Evolutionary conservation across 495 filamentous ascomycete species (phyloP), one percentile per base, ranked within the genome.

Genomic region (Neurospora discreta): DNA sequence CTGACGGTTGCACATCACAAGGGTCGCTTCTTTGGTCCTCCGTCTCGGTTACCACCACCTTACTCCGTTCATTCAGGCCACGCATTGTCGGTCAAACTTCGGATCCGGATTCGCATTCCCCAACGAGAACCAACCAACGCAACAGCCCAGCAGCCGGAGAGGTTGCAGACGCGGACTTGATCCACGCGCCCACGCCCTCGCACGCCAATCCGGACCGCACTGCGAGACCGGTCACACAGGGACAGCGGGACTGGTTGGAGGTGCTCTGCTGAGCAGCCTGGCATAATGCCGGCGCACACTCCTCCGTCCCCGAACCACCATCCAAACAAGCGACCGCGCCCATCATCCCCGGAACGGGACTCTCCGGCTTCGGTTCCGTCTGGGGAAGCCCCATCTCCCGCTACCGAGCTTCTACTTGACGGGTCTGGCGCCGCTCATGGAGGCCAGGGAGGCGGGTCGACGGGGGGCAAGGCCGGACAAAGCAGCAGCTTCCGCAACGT

Each of bases 401-500:
- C 78, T 39, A 74, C 72, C 71, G 84, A 85, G 71, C 78, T 82
- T 68, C 44, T 74, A n/a, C 71, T 76, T 69, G 75, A 81, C 73
- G 79, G 78, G 38, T 65, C 74, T 36, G 71, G 70, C 26, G 70
- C 60, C 41, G 71, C 72, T 43, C 65, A 41, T 42, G 69, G 23
- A 11, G 69, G 44, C 16, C 68, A 30, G 65, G 73, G 69, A 9
- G 43, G 36, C 33, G 73, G 16, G 69, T 20, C 16, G 72, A 36
- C 30, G 74, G 65, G 71, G 13, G 75, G 76, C 38, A 87, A 85
- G 75, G 77, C 80, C 23, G 82, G 83, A 1, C 84, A 86, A 73
- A 85, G 84, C 71, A 86, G 82, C 75, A 87, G 81, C 75, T 97
- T 98, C 80, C 90, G 94, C 75, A 97, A 97, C 79, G 95, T 98